These are phyloP conservation scores for Claviceps capensis DNA, from an alignment of 2,329 filamentous ascomycete species.

Conservation along the genomic window DNA sequence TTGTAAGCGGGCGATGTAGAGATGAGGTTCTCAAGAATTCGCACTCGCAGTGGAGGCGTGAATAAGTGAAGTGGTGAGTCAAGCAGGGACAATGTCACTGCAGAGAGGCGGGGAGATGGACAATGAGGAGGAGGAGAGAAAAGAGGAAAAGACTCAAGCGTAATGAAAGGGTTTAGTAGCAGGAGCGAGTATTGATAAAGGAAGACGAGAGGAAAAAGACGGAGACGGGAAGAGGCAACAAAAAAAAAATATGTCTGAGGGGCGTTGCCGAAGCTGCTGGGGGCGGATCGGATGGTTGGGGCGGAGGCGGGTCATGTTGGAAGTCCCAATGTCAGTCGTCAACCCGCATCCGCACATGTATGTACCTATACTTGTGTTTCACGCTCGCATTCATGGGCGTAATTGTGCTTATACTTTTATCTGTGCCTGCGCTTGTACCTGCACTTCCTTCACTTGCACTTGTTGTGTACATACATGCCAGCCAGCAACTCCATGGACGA, in stretches of 20 bases:
- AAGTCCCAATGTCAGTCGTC: background rate
- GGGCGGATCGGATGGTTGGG: slow-evolving; percentile 5
- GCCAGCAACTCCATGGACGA: too few relatives aligned
- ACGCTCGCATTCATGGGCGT: background rate
- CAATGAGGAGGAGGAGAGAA: background rate
- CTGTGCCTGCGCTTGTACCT: too few relatives aligned
- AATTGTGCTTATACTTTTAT: too few relatives aligned
- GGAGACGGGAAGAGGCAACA: background rate
- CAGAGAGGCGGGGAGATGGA: background rate
- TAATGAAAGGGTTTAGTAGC: background rate
- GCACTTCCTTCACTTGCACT: too few relatives aligned
- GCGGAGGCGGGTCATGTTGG: slow-evolving; percentile 1
- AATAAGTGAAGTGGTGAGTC: background rate
- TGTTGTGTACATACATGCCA: too few relatives aligned
- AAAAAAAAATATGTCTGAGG: background rate
- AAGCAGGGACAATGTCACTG: background rate
- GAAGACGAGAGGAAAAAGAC: background rate
- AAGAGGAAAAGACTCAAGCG: too few relatives aligned
- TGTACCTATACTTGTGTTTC: background rate
- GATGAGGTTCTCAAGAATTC: background rate
- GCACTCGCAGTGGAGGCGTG: background rate
- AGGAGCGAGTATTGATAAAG: slow-evolving; percentile 3
- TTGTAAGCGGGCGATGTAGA: background rate
- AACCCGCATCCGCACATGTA: background rate
- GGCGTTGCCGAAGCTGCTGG: slow-evolving; percentile 4